A percentile compares a stretch with the other conserved stretches of the same genome.
These are phyloP conservation scores for Dictyostelium citrinum DNA, from an alignment of 78 protist species.

Conservation along the genomic window DNA sequence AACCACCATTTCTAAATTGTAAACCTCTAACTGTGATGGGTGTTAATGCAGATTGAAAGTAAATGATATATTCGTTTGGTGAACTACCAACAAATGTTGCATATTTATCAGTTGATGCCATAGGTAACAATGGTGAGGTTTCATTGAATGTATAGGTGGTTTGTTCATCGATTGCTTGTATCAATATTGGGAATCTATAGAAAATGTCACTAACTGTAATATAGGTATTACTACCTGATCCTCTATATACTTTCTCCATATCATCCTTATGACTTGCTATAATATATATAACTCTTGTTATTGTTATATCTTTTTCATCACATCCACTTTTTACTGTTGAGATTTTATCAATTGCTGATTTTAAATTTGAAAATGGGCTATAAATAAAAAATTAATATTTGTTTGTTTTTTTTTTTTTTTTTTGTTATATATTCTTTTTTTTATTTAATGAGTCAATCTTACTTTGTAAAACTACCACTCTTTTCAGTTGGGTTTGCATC, in stretches of 20 bases:
- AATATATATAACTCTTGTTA: not conserved
- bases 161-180: not conserved
- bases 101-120: not conserved
- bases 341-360: not conserved
- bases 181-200: not conserved
- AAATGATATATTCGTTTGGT: not conserved
- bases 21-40: not conserved
- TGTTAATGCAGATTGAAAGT: not conserved
- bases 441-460: not conserved
- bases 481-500: not conserved
- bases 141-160: not conserved
- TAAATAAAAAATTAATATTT: not conserved
- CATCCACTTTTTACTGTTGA: not conserved
- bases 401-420: too few relatives aligned
- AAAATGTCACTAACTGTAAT: not conserved
- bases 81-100: not conserved
- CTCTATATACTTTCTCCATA: not conserved
- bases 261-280: not conserved
- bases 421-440: too few relatives aligned
- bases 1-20: not conserved
- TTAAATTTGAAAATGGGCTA: slow-evolving; percentile 7
- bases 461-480: slow-evolving; percentile 5
- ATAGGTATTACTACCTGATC: not conserved
- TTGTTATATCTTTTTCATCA: not conserved
- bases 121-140: not conserved